Percentiles rank a stretch among this genome's conserved stretches.
Evolutionary conservation across 495 filamentous ascomycete species (phyloP).

Genomic region (Extremus antarcticus): DNA sequence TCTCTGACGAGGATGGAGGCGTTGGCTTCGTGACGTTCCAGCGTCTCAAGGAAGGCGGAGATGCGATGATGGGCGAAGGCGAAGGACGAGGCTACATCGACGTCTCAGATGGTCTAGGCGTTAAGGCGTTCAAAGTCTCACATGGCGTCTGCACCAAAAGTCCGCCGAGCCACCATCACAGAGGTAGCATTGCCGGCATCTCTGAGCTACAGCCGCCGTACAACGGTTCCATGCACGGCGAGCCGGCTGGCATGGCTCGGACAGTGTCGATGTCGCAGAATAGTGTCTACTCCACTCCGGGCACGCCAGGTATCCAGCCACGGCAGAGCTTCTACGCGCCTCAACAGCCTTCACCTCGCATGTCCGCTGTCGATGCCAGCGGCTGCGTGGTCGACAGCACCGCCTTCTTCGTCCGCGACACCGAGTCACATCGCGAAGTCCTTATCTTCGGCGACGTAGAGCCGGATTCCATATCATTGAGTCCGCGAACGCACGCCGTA

Average conservation of each 20-base stretch:
- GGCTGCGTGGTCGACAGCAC: slow-evolving; percentile 55
- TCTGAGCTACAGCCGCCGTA: slow-evolving; percentile 40
- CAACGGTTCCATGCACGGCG: slow-evolving; percentile 29
- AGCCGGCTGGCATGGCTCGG: slow-evolving; percentile 8
- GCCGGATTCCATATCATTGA: slow-evolving; percentile 72
- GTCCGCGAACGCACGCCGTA: slow-evolving; percentile 64
- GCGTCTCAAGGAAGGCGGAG: slow-evolving; percentile 77
- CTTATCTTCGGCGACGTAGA: slow-evolving; percentile 94
- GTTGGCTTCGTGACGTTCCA: slow-evolving; percentile 86
- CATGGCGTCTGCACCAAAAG: slow-evolving; percentile 78
- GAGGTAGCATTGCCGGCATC: slow-evolving; percentile 27
- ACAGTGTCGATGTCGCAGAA: slow-evolving; percentile 4
- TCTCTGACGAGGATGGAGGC: slow-evolving; percentile 91
- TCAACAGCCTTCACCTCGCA: slow-evolving; percentile 6
- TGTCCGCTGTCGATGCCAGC: not conserved
- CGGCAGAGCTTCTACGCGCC: slow-evolving; percentile 11
- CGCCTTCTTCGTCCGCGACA: slow-evolving; percentile 74
- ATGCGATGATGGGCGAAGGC: slow-evolving; percentile 64
- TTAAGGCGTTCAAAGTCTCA: slow-evolving; percentile 68
- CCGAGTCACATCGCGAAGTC: slow-evolving; percentile 52
- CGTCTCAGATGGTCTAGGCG: slow-evolving; percentile 66
- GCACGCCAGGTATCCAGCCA: slow-evolving; percentile 14
- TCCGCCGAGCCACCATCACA: slow-evolving; percentile 32
- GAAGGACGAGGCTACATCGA: slow-evolving; percentile 71
- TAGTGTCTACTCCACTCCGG: slow-evolving; percentile 14